Percentiles rank a stretch among this genome's conserved stretches.
phyloP scores from a whole-genome alignment of 2,329 filamentous ascomycete genomes.

The Chaetomium olivaceum region DNA sequence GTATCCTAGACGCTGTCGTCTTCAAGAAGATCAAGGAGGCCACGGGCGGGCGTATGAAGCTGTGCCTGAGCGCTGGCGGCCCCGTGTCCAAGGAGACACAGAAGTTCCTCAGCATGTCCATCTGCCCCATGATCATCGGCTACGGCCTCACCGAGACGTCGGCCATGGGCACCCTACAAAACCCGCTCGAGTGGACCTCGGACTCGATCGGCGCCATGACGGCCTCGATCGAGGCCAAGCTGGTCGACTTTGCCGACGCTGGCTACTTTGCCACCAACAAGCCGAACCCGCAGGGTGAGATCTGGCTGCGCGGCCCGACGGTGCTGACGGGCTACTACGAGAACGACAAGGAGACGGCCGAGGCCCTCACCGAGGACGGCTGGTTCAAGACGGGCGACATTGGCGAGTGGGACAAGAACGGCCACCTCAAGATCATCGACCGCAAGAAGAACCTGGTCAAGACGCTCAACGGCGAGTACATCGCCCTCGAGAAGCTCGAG shows the following conservation, averaged over 20 bases:
- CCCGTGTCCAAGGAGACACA: constrained; percentile 84
- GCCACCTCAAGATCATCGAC: constrained; percentile 74
- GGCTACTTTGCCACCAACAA: constrained; percentile 76
- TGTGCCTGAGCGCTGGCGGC: constrained; percentile 84
- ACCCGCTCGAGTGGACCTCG: constrained; percentile 76
- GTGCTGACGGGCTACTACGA: constrained; percentile 75
- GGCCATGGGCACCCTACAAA: constrained; percentile 73
- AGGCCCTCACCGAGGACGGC: constrained; percentile 68
- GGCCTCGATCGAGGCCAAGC: constrained; percentile 74
- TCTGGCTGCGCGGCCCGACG: constrained; percentile 78
- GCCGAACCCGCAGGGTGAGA: constrained; percentile 77
- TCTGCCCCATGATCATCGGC: constrained; percentile 85
- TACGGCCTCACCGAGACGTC: constrained; percentile 86
- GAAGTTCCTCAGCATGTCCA: constrained; percentile 83
- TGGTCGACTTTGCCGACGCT: constrained; percentile 82
- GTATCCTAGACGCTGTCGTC: constrained; percentile 72
- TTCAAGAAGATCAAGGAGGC: constrained; percentile 93
- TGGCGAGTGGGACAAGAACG: constrained; percentile 72
- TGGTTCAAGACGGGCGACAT: constrained; percentile 92
- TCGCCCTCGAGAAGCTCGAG: constrained; percentile 73
- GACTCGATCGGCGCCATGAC: constrained; percentile 72
- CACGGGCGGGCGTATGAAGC: constrained; percentile 76
- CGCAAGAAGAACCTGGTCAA: constrained; percentile 90
- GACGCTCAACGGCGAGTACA: constrained; percentile 79
- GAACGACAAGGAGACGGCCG: constrained; percentile 73